These are phyloP conservation scores for California macrophylla DNA, from an alignment of 441 rosid species.

Conservation along the genomic window DNA sequence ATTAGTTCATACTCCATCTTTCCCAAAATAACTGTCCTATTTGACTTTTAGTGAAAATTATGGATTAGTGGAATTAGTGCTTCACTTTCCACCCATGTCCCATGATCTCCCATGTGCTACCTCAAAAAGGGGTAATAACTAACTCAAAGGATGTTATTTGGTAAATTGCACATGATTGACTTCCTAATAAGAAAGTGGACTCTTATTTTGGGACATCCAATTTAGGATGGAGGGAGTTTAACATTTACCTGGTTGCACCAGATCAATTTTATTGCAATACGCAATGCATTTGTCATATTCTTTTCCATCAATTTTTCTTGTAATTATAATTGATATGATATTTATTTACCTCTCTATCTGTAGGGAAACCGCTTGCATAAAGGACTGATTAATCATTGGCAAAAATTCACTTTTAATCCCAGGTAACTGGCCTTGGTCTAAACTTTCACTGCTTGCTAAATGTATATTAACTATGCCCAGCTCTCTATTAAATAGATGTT, in stretches of 20 bases:
- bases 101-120: background rate
- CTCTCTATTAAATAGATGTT: background rate
- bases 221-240: background rate
- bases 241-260: background rate
- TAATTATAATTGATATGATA: background rate
- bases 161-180: background rate
- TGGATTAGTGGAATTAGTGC: background rate
- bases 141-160: background rate
- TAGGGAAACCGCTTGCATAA: constrained; percentile 84
- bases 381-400: constrained; percentile 88
- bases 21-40: too few species aligned
- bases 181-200: background rate
- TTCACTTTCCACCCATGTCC: background rate
- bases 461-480: background rate
- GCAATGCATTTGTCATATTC: background rate
- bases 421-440: constrained; percentile 40
- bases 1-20: background rate
- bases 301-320: background rate
- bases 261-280: background rate
- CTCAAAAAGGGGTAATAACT: background rate
- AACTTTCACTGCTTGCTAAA: constrained; percentile 7
- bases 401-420: constrained; percentile 91
- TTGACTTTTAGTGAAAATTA: background rate
- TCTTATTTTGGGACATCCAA: background rate
- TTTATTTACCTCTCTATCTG: background rate